Base-by-base conservation (phyloP, 495 filamentous ascomycete species). In the Xylaria flabelliformis region DNA sequence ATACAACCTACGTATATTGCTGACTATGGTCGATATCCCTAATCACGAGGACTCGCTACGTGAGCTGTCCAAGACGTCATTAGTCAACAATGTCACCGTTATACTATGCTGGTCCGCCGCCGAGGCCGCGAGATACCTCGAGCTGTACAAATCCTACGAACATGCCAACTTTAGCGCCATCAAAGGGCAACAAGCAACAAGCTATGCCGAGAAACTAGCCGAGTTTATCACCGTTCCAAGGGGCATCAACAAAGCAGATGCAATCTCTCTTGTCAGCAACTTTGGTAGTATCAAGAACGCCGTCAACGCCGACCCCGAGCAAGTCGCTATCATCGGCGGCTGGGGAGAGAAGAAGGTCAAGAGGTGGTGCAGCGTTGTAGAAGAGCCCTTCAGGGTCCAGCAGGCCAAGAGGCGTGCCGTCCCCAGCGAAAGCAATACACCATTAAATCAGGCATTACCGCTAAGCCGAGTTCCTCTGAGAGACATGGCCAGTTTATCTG, bases 271-370 rank as follows among this genome's bases (percentile, higher is more conserved):
- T 50, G 93, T 98, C 8, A 90, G 91, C 46, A 92, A 90, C 19
- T 98, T 98, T 83, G 97, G 97, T 6, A 95, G 91, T 68, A 79
- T 98, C 41, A 88, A 91, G 75, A 91, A 91, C 32, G 96, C 95
- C 0, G 83, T 98, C 44, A 98, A 98, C 83, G 95, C 93, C 17
- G 85, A 89, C 15, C 90, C 92, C 1, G 97, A 99, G 75, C 92
- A 97, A 80, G 84, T 98, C 56, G 86, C 89, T 36, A 80, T 92
- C 53, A 89, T 99, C 36, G 87, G 91, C 7, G 96, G 96, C 12
- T 98, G 95, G 95, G 96, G 96, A 21, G 93, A 97, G 83, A 95
- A 92, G 83, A 99, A 98, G 80, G 93, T 97, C 8, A 89, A 90
- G 76, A 86, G 87, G 67, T 98, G 95, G 94, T 92, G 88, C 76